These are phyloP conservation scores for Begonia fuchsioides DNA, from an alignment of 306 rosid genomes.

Conservation along the genomic window DNA sequence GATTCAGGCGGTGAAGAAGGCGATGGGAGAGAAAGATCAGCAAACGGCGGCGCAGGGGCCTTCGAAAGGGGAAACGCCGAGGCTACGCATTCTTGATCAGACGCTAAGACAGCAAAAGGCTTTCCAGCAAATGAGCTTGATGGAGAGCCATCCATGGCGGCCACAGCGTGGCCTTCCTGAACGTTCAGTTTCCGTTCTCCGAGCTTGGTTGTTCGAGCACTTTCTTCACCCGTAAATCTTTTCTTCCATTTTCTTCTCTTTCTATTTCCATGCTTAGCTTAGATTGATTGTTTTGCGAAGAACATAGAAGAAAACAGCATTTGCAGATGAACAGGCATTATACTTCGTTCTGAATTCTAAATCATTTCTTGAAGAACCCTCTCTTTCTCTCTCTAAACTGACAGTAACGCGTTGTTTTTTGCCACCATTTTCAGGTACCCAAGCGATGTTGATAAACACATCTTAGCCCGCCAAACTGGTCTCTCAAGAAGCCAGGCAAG, in stretches of 20 bases:
- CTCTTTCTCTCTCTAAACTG: not conserved
- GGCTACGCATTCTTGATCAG: constrained; percentile 71
- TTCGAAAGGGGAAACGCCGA: constrained; percentile 91
- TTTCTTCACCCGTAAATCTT: constrained; percentile 88
- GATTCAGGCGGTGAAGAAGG: constrained; percentile 54
- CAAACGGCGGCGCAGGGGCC: constrained; percentile 55
- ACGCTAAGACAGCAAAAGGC: constrained; percentile 87
- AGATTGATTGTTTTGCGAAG: too few relatives aligned
- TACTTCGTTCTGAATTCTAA: too few relatives aligned
- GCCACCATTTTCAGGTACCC: constrained; percentile 57
- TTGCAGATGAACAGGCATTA: too few relatives aligned
- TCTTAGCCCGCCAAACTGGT: constrained; percentile 95
- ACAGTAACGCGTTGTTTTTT: too few relatives aligned
- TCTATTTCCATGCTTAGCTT: not conserved
- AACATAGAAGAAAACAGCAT: too few relatives aligned
- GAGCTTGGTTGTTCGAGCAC: constrained; percentile 99
- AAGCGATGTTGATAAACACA: constrained; percentile 90
- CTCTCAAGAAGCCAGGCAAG: constrained; percentile 99
- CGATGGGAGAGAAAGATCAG: constrained; percentile 84
- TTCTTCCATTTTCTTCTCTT: not conserved
- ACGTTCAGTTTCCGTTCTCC: constrained; percentile 82
- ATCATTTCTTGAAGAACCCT: constrained; percentile 16
- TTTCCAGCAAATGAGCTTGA: constrained; percentile 84
- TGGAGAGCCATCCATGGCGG: constrained; percentile 98
- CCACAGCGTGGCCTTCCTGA: constrained; percentile 98